Conservation (phyloP, 768 basidiomycete genomes). For the Boletus subparvulus region DNA sequence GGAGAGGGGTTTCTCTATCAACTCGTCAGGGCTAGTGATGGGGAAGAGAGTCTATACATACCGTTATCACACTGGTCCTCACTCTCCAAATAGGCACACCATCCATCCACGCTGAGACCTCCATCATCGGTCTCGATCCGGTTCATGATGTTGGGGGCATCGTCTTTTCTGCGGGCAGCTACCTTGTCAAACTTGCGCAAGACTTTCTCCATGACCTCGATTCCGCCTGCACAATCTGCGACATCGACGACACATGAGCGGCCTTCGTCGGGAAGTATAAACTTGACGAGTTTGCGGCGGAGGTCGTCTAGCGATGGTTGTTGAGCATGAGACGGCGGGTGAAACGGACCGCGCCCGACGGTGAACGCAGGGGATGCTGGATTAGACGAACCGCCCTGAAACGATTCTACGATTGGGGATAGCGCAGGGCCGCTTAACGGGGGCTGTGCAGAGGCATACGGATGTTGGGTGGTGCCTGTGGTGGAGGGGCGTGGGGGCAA, state of each 20-base stretch:
- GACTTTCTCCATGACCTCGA: constrained; percentile 86
- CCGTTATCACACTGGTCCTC: constrained; percentile 51
- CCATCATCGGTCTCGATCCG: constrained; percentile 70
- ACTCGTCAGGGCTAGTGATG: neutral
- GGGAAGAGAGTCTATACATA: constrained; percentile 29
- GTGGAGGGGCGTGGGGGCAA: constrained; percentile 45
- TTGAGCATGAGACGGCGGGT: constrained; percentile 40
- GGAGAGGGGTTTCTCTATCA: constrained; percentile 67
- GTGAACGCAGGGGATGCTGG: constrained; percentile 55
- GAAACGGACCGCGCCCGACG: constrained; percentile 63
- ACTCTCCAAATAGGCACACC: constrained; percentile 79
- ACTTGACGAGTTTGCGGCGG: constrained; percentile 83
- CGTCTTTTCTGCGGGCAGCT: constrained; percentile 40
- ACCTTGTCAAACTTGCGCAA: constrained; percentile 87
- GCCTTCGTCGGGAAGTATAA: constrained; percentile 80
- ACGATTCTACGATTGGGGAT: constrained; percentile 74
- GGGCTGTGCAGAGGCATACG: constrained; percentile 58
- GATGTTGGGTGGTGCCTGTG: constrained; percentile 48
- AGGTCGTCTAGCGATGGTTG: constrained; percentile 72
- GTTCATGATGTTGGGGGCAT: constrained; percentile 45
- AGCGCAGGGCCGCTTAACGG: constrained; percentile 43
- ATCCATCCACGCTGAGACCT: constrained; percentile 81
- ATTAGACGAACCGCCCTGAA: constrained; percentile 34
- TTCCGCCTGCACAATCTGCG: constrained; percentile 73
- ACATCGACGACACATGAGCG: constrained; percentile 78